Base-by-base conservation (phyloP, 176 grass and related monocot genomes). In the Lolium multiflorum region DNA sequence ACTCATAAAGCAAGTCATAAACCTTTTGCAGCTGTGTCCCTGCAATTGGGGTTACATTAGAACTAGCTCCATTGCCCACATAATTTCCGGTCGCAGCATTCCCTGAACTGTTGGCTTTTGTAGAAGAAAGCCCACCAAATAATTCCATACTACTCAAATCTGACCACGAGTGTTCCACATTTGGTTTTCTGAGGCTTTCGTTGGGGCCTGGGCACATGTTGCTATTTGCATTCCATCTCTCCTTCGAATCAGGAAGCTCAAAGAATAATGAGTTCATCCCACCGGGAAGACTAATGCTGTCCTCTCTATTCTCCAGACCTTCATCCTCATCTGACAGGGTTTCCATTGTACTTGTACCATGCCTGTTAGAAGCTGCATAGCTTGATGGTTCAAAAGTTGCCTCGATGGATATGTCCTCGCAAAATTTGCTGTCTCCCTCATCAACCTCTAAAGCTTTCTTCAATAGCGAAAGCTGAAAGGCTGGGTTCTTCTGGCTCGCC, bases 371-470 rank as follows among this genome's bases (percentile, higher is more conserved):
- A 39, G 38, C 4, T 39, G 38, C 38, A 39, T 39, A 39, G 38
- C 38, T 39, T 39, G 38, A 39, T 39, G 38, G 38, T 39, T 39
- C 38, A 39, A 39, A 39, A 4, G 38, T 39, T 39, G 55, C 10
- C 3, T 55, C 64, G 8, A 54, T 62, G 71, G 41, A 38, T 73
- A 74, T 22, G 31, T 61, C 76, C 44, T 47, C 28, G 62, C 75
- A 31, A 64, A 35, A 1, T 1, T 5, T 63, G 37, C 12, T 39
- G 16, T 72, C 71, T 7, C 76, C 44, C 38, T 7, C 77, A 59
- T 65, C 77, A 75, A 58, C 28, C 11, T 89, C 77, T 69, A 84
- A 86, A 73, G 71, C 84, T 77, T 54, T 77, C 73, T 90, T 82
- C 79, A 82, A 35, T n/a, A 85, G 80, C 13, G 83, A 72, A 55